Base-by-base conservation (phyloP, 768 basidiomycete species). In the Trametes villosa region DNA sequence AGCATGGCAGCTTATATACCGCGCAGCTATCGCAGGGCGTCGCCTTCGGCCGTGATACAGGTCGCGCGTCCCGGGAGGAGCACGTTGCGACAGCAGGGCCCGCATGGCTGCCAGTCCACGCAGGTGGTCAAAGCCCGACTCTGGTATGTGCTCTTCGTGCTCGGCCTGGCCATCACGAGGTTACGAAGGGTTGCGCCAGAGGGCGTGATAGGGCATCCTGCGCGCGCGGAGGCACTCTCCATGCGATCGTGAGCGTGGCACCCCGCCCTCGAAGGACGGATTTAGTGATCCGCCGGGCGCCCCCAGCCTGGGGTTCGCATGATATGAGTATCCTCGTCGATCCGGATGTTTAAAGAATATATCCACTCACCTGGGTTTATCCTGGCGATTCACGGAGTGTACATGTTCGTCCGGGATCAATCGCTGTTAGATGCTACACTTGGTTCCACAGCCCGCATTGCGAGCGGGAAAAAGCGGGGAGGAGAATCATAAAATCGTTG, bases 91-190 rank as follows among this genome's bases (percentile, higher is more conserved):
- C 3, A 1, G 27, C 11, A 18, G 22, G 20, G 31, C 17, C 50
- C 57, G 29, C 42, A 46, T 59, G 57, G 57, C 24, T 45, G 9
- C 53, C 20, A 33, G 33, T 26, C 24, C 50, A 54, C 31, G 42
- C 42, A 15, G 33, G 15, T 31, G 4, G 36, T 15, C 13, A 17
- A 6, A 11, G 36, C 13, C 36, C 7, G 4, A 38, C 36, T 18
- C 6, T 18, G 4, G 6, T 18, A 15, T 18, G 13, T 38, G 36
- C 36, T 38, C 8, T 15, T 38, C 13, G 36, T 18, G 18, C 36
- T 38, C 8, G 36, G 7, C 30, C n/a, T 24, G 29, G 30, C 3
- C 42, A 46, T 59, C 57, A 59, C 57, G 48, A 46, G 51, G 57
- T 38, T 44, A 42, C 31, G 26, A 27, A 27, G 38, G 51, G 50